These are phyloP conservation scores for Monosporozyma aerobia DNA, from an alignment of 805 yeast genomes.

Conservation along the genomic window DNA sequence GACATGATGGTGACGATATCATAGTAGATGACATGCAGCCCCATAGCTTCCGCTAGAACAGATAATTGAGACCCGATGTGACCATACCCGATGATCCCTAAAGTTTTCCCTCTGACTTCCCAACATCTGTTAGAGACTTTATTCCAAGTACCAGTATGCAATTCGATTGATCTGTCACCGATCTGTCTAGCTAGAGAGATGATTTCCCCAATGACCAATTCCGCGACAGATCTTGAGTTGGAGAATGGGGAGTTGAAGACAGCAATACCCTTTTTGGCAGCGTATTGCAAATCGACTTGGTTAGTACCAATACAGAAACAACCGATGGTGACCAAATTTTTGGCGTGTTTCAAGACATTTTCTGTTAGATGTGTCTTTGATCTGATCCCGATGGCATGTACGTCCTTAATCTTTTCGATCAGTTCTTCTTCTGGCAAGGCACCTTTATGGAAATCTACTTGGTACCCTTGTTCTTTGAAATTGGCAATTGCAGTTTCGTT, in stretches of 20 bases:
- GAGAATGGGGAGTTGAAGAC: constrained; percentile 98
- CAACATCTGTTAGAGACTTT: constrained; percentile 91
- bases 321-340: constrained; percentile 82
- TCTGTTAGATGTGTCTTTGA: constrained; percentile 88
- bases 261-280: constrained; percentile 88
- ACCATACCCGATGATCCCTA: constrained; percentile 96
- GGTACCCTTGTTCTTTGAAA: constrained; percentile 86
- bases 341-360: constrained; percentile 73
- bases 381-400: constrained; percentile 96
- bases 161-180: constrained; percentile 91
- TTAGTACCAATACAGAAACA: constrained; percentile 99
- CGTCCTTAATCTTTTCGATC: constrained; percentile 85
- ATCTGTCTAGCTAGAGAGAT: constrained; percentile 91
- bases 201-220: constrained; percentile 90
- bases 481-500: constrained; percentile 86
- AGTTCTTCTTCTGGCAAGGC: constrained; percentile 88
- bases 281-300: constrained; percentile 88
- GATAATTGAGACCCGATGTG: constrained; percentile 97
- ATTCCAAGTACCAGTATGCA: constrained; percentile 97
- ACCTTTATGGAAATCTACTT: constrained; percentile 86
- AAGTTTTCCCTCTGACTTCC: constrained; percentile 98
- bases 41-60: constrained; percentile 94
- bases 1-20: constrained; percentile 92
- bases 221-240: constrained; percentile 97
- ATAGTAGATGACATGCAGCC: constrained; percentile 91